Base-by-base conservation (phyloP, 2,329 filamentous ascomycete genomes). In the Fusarium euwallaceae region DNA sequence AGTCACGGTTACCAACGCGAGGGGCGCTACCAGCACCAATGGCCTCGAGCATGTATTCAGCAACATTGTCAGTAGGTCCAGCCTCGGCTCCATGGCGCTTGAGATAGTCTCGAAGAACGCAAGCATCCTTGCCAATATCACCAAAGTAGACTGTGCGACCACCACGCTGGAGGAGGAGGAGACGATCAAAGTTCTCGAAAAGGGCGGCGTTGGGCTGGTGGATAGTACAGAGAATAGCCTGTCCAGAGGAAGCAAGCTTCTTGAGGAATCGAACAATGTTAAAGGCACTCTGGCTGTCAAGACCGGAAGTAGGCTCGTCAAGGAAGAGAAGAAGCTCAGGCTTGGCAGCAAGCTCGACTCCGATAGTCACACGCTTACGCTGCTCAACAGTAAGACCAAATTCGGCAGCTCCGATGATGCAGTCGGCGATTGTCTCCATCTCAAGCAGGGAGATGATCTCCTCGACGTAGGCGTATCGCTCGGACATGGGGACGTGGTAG, bases 171-270 rank as follows among this genome's bases (percentile, higher is more conserved):
- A 97, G 88, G 4, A 97, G 87, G 6, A 97, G 85, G 2, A 98
- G 88, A 14, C 94, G 90, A 80, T 97, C 95, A 75, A 97, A 98
- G 82, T 95, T 93, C 82, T 97, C 94, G 76, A 98, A 97, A 0
- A 97, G 87, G 0, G 94, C 92, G 17, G 94, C 93, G 75, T 95
- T 96, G 2, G 95, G 95, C 81, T 97, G 95, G 81, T 97, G 95
- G 73, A 97, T 97, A 0, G 95, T 97, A 84, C 94, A 97, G 4
- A 97, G 88, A 76, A 97, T 95, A 11, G 95, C 95, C 80, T 97
- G 95, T 2, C 95, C 95, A 4, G 93, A 93, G n/a, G 88, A 87
- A 60, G 93, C 91, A 7, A 95, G 88, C 83, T 94, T 95, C 78
- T 90, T 91, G n/a, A 95, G 85, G 86, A 95, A 94, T 37, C 92